Conservation (phyloP, 176 grass and related monocot genomes). For the Oryza coarctata region DNA sequence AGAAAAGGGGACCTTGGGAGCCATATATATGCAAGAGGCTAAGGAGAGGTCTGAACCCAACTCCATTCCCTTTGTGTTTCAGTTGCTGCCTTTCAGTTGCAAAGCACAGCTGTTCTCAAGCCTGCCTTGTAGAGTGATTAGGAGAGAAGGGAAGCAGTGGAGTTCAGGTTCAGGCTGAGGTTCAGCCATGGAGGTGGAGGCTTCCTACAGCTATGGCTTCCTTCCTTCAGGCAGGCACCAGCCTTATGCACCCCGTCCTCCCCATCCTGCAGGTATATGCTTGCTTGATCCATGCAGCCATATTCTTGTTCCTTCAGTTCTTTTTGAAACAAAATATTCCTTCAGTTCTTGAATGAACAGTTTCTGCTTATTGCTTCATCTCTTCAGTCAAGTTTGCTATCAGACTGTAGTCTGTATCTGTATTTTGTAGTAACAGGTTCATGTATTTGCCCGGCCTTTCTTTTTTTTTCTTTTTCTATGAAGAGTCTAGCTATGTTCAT, state of each 20-base stretch:
- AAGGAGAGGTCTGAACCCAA: slow-evolving; percentile 23
- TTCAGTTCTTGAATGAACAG: not conserved
- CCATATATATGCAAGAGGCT: slow-evolving; percentile 31
- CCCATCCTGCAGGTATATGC: slow-evolving; percentile 29
- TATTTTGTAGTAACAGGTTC: no score
- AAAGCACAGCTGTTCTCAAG: not conserved
- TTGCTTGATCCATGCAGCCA: not conserved
- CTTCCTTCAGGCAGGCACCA: slow-evolving; percentile 37
- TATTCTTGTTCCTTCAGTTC: not conserved
- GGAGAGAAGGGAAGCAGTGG: slow-evolving; percentile 14
- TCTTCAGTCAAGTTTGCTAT: not conserved
- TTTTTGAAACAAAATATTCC: no score
- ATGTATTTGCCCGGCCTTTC: not conserved
- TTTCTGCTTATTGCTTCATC: not conserved
- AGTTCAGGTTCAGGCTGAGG: not conserved
- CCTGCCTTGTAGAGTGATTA: not conserved
- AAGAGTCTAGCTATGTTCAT: not conserved
- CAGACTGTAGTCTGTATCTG: no score
- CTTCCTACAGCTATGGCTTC: slow-evolving; percentile 44
- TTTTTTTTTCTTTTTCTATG: not conserved
- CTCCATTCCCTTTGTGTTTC: slow-evolving; percentile 34
- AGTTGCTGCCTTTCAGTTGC: slow-evolving; percentile 33
- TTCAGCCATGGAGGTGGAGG: slow-evolving; percentile 44
- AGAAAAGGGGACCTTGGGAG: not conserved
- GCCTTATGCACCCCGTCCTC: slow-evolving; percentile 20